Evolutionary conservation across 176 grass and related monocot genomes (phyloP), one percentile per base, ranked within the genome.

Genomic region (Secale cereale): DNA sequence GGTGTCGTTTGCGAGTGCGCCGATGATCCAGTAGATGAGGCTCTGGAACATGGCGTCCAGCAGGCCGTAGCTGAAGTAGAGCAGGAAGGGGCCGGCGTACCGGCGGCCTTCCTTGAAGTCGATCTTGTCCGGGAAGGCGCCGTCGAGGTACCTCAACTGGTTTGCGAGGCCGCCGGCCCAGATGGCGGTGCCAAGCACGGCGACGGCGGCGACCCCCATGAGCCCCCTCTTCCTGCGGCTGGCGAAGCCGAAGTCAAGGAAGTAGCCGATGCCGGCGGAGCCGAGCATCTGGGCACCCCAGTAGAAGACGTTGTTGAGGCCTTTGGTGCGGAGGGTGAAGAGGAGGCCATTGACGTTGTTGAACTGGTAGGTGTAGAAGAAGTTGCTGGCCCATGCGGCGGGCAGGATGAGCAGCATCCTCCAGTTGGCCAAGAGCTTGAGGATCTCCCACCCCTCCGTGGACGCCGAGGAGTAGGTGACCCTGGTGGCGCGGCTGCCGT

Each of bases 351-450:
- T 95, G 52, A 98, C 96, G 86, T 95, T 90, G 91, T 95, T 98
- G 93, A 98, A 98, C 79, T 98, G 97, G 88, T 98, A 94, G 10
- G 79, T 92, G 89, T 98, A 98, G 91, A 98, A 98, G 91, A 95
- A 98, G 89, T 95, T 98, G 88, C 91, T 94, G 16, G 89, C 93
- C 96, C 93, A 98, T 0, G 97, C 89, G 7, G 97, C 89, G 6
- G 93, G 91, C 3, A 92, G 83, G 85, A 94, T 88, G 65, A 98
- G 91, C 71, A 98, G 89, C 97, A 98, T 98, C 88, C 10, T 87
- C 93, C 93, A 92, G 80, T 98, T 83, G 69, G 75, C 15, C 89
- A 98, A 98, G 27, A 98, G 91, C 68, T 64, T 81, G 10, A 91
- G 29, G 69, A 95, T 94, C 83, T 89, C 88, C 22, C 61, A 30